Conservation (phyloP, 2,329 filamentous ascomycete species). For the Fusarium irregulare region DNA sequence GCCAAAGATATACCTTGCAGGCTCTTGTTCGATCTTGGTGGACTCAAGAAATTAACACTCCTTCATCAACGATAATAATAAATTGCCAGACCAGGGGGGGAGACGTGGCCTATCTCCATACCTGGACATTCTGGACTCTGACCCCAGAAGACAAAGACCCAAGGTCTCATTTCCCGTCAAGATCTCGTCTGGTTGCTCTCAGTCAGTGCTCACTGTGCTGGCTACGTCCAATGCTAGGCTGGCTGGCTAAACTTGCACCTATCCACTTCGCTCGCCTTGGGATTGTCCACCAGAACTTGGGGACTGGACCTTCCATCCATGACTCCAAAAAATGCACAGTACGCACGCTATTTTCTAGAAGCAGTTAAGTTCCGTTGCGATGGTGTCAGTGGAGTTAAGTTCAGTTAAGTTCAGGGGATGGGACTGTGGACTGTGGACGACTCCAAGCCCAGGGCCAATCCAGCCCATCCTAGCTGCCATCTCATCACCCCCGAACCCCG, state of each 20-base stretch:
- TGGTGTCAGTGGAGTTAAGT: slow-evolving; percentile 32
- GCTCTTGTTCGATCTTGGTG: slow-evolving; percentile 31
- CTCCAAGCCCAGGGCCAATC: background rate
- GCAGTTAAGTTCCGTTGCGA: slow-evolving; percentile 19
- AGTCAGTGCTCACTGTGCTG: slow-evolving; percentile 10
- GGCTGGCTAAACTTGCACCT: background rate
- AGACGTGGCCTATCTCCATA: slow-evolving; percentile 28
- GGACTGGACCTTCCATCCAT: slow-evolving; percentile 13
- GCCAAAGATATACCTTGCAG: slow-evolving; percentile 10
- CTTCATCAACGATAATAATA: slow-evolving; percentile 39
- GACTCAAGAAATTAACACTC: slow-evolving; percentile 44
- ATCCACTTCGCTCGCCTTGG: slow-evolving; percentile 22
- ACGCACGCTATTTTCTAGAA: slow-evolving; percentile 31
- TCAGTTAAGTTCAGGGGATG: slow-evolving; percentile 12
- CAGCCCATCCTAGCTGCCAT: background rate
- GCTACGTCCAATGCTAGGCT: no score
- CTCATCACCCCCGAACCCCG: slow-evolving; percentile 26
- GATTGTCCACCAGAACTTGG: slow-evolving; percentile 22
- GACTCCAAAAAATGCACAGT: slow-evolving; percentile 23
- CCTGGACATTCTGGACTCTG: slow-evolving; percentile 32
- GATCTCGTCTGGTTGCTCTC: slow-evolving; percentile 18
- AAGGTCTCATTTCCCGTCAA: slow-evolving; percentile 43
- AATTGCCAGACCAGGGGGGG: slow-evolving; percentile 42
- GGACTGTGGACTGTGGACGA: background rate
- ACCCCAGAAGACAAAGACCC: slow-evolving; percentile 28